A percentile compares a stretch with the other conserved stretches of the same genome.
phyloP scores from a whole-genome alignment of 179 eudicot species.

The Silene vulgaris region DNA sequence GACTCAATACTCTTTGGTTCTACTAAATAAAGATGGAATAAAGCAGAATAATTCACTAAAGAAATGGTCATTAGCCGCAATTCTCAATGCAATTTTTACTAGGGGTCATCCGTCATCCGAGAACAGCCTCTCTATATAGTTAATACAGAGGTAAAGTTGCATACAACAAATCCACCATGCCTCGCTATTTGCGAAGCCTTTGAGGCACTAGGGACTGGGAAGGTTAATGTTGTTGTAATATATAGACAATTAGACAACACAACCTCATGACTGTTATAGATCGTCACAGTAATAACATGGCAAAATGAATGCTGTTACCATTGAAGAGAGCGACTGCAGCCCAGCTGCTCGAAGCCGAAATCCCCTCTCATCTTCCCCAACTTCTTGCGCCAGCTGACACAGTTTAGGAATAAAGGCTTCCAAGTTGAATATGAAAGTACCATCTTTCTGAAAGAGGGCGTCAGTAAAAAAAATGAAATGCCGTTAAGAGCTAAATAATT shows the following conservation, averaged over 20 bases:
- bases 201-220: not conserved
- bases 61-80: not conserved
- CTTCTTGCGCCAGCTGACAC: conserved; percentile 88
- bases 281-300: not conserved
- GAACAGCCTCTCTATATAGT: not conserved
- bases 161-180: not conserved
- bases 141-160: not conserved
- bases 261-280: not conserved
- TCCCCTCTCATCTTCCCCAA: conserved; percentile 79
- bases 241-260: not conserved
- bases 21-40: not conserved
- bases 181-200: not conserved
- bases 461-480: conserved; percentile 9
- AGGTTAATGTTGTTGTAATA: not conserved
- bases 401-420: conserved; percentile 86
- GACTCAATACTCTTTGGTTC: not conserved
- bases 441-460: conserved; percentile 41
- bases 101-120: not conserved
- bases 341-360: conserved; percentile 68
- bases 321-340: conserved; percentile 78
- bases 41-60: not conserved
- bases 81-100: not conserved
- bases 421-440: conserved; percentile 73
- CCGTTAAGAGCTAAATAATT: not conserved
- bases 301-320: conserved; percentile 49